Base-by-base conservation (phyloP, 2,329 filamentous ascomycete genomes). In the Remersonia thermophila region DNA sequence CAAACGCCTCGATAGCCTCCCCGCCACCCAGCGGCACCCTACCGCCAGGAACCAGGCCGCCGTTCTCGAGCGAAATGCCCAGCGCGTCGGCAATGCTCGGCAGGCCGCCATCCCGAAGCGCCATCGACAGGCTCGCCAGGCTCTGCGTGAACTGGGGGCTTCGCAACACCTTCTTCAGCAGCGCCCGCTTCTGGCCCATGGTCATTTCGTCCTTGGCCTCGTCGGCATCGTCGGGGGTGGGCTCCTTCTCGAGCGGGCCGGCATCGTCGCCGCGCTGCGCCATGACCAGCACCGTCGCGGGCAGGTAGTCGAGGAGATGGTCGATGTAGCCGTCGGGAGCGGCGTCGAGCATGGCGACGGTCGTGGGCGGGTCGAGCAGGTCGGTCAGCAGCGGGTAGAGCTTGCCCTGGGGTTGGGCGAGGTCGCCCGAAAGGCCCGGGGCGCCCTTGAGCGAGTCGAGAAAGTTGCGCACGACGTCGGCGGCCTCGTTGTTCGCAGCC, bases 61-160 rank as follows among this genome's bases (percentile, higher is more conserved):
- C 81, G 54, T 94, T 85, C 52, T 80, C 72, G 14, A 98, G 75
- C 47, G 77, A 75, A 40, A 96, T 73, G 6, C 77, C 73, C 27
- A 98, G 64, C 3, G 87, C 89, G 50, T 93, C 86, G 6, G 85
- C 81, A 45, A 98, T 81, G 49, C 79, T 93, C 4, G 89, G 87
- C 39, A 98, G 61, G 0, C 89, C 91, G 10, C 91, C 91, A 49
- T 96, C 89, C 39, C 86, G 71, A 37, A 98, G 65, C 10, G 91
- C 91, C 58, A 86, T 77, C 0, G 86, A 94, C 48, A 98, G 62
- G 54, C 82, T 91, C 1, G 77, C 74, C 27, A 95, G 61, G 47
- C 84, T 89, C 57, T 96, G 91, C 42, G 77, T 74, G 52, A 98
- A 86, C 54, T 98, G 91, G 13, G 91, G 89, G 46, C 83, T 93